Evolutionary conservation across 495 filamentous ascomycete genomes (phyloP).

Genomic region (Aspergillus bertholletiae): DNA sequence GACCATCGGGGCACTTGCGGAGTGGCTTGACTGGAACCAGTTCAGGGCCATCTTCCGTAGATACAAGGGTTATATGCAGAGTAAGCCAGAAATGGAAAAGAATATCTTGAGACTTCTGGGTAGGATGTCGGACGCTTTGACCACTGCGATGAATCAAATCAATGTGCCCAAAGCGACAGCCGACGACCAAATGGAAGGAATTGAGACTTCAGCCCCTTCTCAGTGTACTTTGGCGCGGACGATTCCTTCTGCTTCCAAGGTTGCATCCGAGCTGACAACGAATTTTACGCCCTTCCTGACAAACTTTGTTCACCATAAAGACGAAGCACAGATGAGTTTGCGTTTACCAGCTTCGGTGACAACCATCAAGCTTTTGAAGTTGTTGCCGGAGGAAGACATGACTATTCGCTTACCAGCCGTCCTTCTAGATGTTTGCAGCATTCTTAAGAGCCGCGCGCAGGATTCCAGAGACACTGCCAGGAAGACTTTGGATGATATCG

Average conservation of each 20-base stretch:
- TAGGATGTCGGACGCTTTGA: conserved; percentile 72
- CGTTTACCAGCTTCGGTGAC: conserved; percentile 86
- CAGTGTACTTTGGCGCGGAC: conserved; percentile 55
- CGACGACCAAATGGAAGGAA: conserved; percentile 29
- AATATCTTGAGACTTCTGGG: conserved; percentile 79
- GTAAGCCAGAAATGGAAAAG: conserved; percentile 81
- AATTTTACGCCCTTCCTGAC: conserved; percentile 73
- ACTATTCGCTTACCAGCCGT: conserved; percentile 72
- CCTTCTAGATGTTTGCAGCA: conserved; percentile 87
- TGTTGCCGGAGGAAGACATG: conserved; percentile 71
- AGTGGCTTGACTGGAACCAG: conserved; percentile 86
- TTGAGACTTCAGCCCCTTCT: conserved; percentile 24
- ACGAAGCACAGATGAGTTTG: conserved; percentile 86
- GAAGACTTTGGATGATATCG: conserved; percentile 80
- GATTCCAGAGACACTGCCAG: conserved; percentile 88
- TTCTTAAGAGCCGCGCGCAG: conserved; percentile 81
- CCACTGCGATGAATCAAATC: conserved; percentile 45
- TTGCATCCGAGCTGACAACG: conserved; percentile 68
- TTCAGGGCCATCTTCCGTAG: conserved; percentile 77
- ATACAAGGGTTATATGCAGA: conserved; percentile 73
- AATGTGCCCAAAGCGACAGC: conserved; percentile 26
- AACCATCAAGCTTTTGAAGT: conserved; percentile 75
- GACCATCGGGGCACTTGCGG: conserved; percentile 68
- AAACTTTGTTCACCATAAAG: conserved; percentile 85
- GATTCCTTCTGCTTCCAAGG: conserved; percentile 65